phyloP scores from a whole-genome alignment of 208 protist genomes.

The Trypanosoma mega region DNA sequence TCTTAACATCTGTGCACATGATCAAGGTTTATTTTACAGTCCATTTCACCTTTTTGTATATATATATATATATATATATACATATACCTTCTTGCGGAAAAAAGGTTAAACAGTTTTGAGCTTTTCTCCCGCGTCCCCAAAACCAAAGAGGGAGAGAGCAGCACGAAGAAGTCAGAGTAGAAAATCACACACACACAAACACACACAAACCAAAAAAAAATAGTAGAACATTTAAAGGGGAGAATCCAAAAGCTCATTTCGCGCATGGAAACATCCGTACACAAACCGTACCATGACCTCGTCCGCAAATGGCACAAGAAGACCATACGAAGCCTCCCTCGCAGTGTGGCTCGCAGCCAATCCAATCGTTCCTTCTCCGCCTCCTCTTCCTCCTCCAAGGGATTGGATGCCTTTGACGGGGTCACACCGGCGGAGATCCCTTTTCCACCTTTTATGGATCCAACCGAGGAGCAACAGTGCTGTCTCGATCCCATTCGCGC shows the following conservation, averaged over 20 bases:
- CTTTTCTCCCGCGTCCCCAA: not conserved
- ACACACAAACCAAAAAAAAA: slow-evolving; percentile 1
- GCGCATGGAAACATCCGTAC: slow-evolving; percentile 10
- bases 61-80: slow-evolving; percentile 10
- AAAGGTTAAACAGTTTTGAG: not conserved
- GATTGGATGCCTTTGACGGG: not conserved
- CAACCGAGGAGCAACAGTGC: slow-evolving; percentile 27
- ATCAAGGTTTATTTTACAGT: no score
- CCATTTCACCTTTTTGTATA: not conserved
- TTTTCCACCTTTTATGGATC: slow-evolving; percentile 33
- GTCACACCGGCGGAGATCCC: not conserved
- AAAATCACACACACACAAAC: no score
- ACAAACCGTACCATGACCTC: slow-evolving; percentile 2
- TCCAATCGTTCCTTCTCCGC: not conserved
- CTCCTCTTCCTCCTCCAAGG: not conserved
- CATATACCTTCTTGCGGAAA: not conserved
- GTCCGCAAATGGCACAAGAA: not conserved
- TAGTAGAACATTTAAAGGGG: not conserved
- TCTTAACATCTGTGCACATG: no score
- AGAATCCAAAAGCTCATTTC: not conserved
- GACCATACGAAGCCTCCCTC: slow-evolving; percentile 1
- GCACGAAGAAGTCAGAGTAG: no score
- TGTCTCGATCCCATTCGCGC: slow-evolving; percentile 56
- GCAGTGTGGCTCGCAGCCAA: not conserved
- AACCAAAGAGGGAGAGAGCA: not conserved